These are phyloP conservation scores for Boletus vermiculosoides DNA, from an alignment of 768 basidiomycete species.

Conservation along the genomic window DNA sequence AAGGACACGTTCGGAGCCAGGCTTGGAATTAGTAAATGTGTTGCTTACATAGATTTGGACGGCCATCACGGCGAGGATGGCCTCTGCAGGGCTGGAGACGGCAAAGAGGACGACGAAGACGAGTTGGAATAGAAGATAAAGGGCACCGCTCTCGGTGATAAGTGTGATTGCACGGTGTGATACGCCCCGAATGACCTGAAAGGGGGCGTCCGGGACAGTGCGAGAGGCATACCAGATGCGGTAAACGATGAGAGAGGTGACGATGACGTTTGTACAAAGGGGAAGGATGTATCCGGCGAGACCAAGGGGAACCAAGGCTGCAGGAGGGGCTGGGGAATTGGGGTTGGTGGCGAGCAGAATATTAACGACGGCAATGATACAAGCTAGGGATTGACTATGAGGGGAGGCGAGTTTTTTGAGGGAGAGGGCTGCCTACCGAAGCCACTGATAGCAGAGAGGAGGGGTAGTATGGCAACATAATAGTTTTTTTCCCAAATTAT, in stretches of 20 bases:
- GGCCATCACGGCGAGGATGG: constrained; percentile 36
- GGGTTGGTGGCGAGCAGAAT: constrained; percentile 32
- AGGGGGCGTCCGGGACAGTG: constrained; percentile 2
- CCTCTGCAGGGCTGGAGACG: constrained; percentile 33
- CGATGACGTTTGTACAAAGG: constrained; percentile 41
- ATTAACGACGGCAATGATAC: constrained; percentile 28
- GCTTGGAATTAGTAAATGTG: neutral
- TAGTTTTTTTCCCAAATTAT: constrained; percentile 38
- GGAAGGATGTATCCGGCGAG: constrained; percentile 39
- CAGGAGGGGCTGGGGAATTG: constrained; percentile 33
- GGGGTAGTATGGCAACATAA: constrained; percentile 35
- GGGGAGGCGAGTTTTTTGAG: neutral
- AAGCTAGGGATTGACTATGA: constrained; percentile 23
- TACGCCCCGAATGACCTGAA: constrained; percentile 14
- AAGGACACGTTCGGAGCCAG: neutral
- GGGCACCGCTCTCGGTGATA: constrained; percentile 40
- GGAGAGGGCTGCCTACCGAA: constrained; percentile 30
- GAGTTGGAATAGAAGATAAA: constrained; percentile 41
- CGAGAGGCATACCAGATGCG: constrained; percentile 35
- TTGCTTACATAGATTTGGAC: constrained; percentile 42
- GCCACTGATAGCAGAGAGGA: constrained; percentile 33
- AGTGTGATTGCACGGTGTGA: constrained; percentile 32
- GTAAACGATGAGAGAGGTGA: constrained; percentile 41
- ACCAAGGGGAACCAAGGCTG: constrained; percentile 35
- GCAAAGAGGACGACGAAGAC: constrained; percentile 42